Base-by-base conservation (phyloP, 2,329 filamentous ascomycete genomes). In the Nannizziopsis barbatae region DNA sequence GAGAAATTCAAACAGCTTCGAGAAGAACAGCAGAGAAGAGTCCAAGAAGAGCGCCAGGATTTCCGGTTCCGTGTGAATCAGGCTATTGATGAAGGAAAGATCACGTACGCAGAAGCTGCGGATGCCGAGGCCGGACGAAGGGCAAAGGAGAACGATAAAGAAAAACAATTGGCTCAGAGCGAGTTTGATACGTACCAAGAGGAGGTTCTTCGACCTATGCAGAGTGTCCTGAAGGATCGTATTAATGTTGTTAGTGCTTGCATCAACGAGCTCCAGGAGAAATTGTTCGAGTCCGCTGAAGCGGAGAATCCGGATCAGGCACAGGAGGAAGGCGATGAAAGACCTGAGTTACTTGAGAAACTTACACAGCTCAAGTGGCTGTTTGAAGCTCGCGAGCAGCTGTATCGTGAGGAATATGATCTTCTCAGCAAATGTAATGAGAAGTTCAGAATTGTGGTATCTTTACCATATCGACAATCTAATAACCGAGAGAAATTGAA, bases 291-390 rank as follows among this genome's bases (percentile, higher is more conserved):
- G 45, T 83, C 86, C 53, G 83, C 77, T 50, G 83, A 77, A 61
- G 72, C 75, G 39, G 71, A 76, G 3, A 79, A 80, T 53, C 84
- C 88, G 0, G 90, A 94, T 59, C 80, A 87, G 64, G 84, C 88
- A 0, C 89, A 95, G 63, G 88, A 95, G 65, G 90, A 95, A 68
- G 90, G 92, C 14, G 90, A 96, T 57, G 90, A 95, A 63, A 82
- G 89, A 62, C 92, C 92, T 0, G 92, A 98, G 65, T 75, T 96
- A 0, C 72, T 96, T 2, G 92, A 98, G 65, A 94, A 95, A 66
- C 74, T 98, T 10, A 96, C 90, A 0, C 77, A 95, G 42, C 74
- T 96, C 11, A 98, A 96, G 61, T 96, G 92, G 89, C 80, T 96
- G 7, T 96, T 95, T 58, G 92, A 98, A 63, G 84, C 85, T 1